Percentiles rank a stretch among this genome's conserved stretches.
Conservation (phyloP, 2,329 filamentous ascomycete genomes). For the Ophiocordyceps camponoti-leonardi region DNA sequence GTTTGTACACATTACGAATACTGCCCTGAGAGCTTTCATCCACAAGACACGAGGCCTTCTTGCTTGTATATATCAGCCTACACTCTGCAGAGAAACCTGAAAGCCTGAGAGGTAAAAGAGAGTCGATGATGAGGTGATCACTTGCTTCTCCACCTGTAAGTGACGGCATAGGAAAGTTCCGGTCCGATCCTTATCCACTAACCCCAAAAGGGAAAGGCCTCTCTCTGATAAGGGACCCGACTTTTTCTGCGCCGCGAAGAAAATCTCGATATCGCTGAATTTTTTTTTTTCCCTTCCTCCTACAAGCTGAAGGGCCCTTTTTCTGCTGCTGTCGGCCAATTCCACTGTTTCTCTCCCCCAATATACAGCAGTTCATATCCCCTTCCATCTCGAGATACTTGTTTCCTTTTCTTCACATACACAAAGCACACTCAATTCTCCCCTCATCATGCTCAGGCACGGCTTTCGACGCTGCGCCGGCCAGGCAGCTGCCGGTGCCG, state of each 20-base stretch:
- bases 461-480: slow-evolving; percentile 21
- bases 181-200: background rate
- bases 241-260: background rate
- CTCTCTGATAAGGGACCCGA: background rate
- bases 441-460: slow-evolving; percentile 16
- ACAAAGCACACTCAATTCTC: background rate
- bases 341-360: background rate
- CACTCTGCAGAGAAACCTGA: too few species aligned
- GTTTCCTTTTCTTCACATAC: background rate
- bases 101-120: too few species aligned
- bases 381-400: background rate
- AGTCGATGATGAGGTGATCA: background rate
- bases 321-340: background rate
- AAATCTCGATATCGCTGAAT: background rate
- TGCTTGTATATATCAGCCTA: too few species aligned
- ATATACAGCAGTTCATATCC: background rate
- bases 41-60: too few species aligned
- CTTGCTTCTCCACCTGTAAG: background rate
- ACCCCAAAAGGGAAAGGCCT: background rate
- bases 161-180: background rate
- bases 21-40: too few species aligned
- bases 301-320: background rate
- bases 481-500: slow-evolving; percentile 15
- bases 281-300: background rate
- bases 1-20: too few species aligned